Evolutionary conservation across 805 yeast genomes (phyloP).

Genomic region (Candida ovalis): DNA sequence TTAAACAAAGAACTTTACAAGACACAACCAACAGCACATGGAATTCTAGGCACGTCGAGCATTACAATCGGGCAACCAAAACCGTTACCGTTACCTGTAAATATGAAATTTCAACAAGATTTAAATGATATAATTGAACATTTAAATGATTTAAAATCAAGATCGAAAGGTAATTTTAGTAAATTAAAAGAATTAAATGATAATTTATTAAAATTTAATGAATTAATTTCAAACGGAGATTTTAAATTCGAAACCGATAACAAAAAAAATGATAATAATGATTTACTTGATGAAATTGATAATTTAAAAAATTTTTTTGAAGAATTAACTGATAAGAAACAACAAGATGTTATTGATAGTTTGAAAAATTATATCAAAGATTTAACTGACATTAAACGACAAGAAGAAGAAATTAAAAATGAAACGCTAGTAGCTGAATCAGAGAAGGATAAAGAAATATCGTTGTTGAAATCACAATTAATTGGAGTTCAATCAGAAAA

Average conservation of each 20-base stretch:
- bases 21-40: conserved; percentile 5
- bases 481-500: not conserved
- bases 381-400: not conserved
- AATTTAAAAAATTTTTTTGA: no score
- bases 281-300: not conserved
- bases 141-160: conserved; percentile 17
- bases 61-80: conserved; percentile 12
- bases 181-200: conserved; percentile 19
- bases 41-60: not conserved
- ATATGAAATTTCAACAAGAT: conserved; percentile 20
- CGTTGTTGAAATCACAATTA: not conserved
- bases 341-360: not conserved
- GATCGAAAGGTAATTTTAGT: conserved; percentile 18
- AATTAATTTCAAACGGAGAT: conserved; percentile 5
- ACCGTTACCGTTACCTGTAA: conserved; percentile 20
- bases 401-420: not conserved
- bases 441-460: not conserved
- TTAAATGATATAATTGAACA: conserved; percentile 14
- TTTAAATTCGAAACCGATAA: not conserved
- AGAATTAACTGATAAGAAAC: no score
- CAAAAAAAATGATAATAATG: not conserved
- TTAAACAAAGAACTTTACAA: conserved; percentile 16
- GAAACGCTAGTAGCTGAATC: not conserved
- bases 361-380: not conserved
- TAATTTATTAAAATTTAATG: conserved; percentile 17